A percentile compares a stretch with the other conserved stretches of the same genome.
phyloP scores from a whole-genome alignment of 176 grass and related monocot genomes.

The Luzula sylvatica region DNA sequence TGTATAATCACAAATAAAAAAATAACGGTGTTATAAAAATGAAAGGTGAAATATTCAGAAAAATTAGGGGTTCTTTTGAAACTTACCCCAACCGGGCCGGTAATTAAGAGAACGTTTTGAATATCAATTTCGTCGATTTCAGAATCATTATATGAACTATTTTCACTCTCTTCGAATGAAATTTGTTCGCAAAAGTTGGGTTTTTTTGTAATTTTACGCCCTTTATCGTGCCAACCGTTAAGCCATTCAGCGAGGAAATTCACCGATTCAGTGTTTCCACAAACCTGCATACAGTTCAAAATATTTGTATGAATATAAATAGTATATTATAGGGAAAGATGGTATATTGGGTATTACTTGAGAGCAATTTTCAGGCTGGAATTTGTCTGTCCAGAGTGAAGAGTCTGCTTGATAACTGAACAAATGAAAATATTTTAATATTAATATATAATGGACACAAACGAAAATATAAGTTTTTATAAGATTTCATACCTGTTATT shows the following conservation, averaged over 20 bases:
- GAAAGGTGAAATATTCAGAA: too few relatives aligned
- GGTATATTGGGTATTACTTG: conserved; percentile 47
- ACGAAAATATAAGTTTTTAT: conserved; percentile 13
- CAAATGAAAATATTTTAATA: conserved; percentile 20
- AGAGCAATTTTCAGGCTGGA: conserved; percentile 63
- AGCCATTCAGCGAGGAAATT: conserved; percentile 77
- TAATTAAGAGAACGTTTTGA: conserved; percentile 81
- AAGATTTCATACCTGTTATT: conserved; percentile 29
- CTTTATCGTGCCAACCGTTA: conserved; percentile 66
- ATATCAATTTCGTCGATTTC: conserved; percentile 42
- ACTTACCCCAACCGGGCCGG: conserved; percentile 88
- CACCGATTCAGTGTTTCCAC: conserved; percentile 63
- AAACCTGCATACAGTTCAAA: conserved; percentile 45
- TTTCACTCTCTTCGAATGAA: conserved; percentile 34
- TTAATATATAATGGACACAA: neutral
- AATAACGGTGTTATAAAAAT: conserved; percentile 21
- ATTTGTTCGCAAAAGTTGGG: conserved; percentile 14
- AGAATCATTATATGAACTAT: conserved; percentile 45
- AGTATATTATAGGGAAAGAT: neutral
- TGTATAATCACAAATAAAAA: conserved; percentile 32
- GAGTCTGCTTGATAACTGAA: conserved; percentile 32
- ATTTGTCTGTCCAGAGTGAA: conserved; percentile 80
- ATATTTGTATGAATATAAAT: neutral
- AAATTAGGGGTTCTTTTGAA: neutral
- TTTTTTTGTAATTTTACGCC: conserved; percentile 32